phyloP scores from a whole-genome alignment of 108 stramenopile genomes.

The Cyclostephanos invisitatus region DNA sequence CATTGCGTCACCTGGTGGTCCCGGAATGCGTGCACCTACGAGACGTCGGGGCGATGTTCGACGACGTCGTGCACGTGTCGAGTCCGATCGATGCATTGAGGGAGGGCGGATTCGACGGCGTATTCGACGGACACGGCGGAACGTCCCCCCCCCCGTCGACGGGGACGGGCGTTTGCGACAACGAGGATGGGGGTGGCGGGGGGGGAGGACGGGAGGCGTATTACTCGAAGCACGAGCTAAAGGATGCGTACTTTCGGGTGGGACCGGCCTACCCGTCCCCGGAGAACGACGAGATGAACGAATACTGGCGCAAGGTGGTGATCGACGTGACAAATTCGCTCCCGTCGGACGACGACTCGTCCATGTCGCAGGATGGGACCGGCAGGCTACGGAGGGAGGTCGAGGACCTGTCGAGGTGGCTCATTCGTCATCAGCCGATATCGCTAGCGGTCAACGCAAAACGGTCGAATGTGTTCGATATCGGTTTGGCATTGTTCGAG shows the following conservation, averaged over 20 bases:
- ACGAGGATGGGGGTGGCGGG: too few relatives aligned
- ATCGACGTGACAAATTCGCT: constrained; percentile 68
- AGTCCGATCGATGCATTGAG: constrained; percentile 55
- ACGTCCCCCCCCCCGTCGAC: constrained; percentile 48
- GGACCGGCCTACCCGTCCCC: constrained; percentile 46
- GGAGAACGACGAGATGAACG: constrained; percentile 52
- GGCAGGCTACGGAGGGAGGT: constrained; percentile 27
- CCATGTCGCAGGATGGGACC: constrained; percentile 11
- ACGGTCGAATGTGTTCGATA: constrained; percentile 49
- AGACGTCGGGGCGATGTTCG: constrained; percentile 59
- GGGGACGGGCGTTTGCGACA: not conserved
- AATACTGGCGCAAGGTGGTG: constrained; percentile 84
- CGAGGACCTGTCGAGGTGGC: constrained; percentile 47
- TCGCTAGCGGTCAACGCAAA: constrained; percentile 78
- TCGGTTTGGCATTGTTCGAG: constrained; percentile 68
- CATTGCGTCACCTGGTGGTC: constrained; percentile 79
- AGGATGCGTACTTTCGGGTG: constrained; percentile 67
- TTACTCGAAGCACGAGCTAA: constrained; percentile 55
- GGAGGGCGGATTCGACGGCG: constrained; percentile 61
- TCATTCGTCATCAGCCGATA: constrained; percentile 57
- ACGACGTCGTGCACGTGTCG: constrained; percentile 31
- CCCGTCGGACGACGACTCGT: constrained; percentile 25
- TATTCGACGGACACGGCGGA: constrained; percentile 65
- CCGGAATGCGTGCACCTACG: constrained; percentile 43
- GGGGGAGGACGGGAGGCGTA: constrained; percentile 5